Base-by-base conservation (phyloP, 106 monocot species). In the Acanthochlamys bracteata region DNA sequence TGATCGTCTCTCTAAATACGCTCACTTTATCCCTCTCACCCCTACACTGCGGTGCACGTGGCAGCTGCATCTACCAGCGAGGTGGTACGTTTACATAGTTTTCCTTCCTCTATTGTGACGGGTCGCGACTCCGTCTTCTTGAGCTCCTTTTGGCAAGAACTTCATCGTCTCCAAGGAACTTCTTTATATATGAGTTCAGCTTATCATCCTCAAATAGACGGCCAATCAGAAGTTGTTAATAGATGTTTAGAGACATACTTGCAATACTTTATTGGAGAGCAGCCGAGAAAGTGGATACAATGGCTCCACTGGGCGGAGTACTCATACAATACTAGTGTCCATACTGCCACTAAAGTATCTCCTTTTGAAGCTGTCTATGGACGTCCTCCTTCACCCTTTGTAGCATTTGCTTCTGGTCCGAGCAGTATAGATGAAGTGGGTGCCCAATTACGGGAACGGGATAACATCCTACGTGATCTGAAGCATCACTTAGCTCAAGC, bases 361-460 rank as follows among this genome's bases (percentile, higher is more conserved):
- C 61, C 61, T 9, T 61, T 61, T 41, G 61, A 61, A 41, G 41
- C 20, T 20, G 39, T 61, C 3, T 61, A 61, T 41, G 39, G 61
- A 15, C 61, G 61, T 19, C 49, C 49, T 49, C 49, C 49, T 14
- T 9, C 9, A 12, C 12, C 49, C 15, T 2, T 49, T 1, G 15
- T 14, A 14, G 15, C 15, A 12, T 49, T 49, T 17, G 15, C 12
- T 12, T 14, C 49, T 12, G 49, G 49, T 14, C 49, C 49, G 12
- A 49, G 12, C 17, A 12, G 17, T 17, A 12, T 14, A 49, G 49
- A 49, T 49, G 49, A 49, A 49, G 49, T 49, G 17, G 49, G 49
- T 10, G 17, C 15, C 17, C 15, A 12, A 14, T 17, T 49, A 49
- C 49, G 49, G 3, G 17, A 12, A 49, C 49, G 49, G 49, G 49